These are phyloP conservation scores for Cadophora malorum DNA, from an alignment of 2,329 filamentous ascomycete species.

Conservation along the genomic window DNA sequence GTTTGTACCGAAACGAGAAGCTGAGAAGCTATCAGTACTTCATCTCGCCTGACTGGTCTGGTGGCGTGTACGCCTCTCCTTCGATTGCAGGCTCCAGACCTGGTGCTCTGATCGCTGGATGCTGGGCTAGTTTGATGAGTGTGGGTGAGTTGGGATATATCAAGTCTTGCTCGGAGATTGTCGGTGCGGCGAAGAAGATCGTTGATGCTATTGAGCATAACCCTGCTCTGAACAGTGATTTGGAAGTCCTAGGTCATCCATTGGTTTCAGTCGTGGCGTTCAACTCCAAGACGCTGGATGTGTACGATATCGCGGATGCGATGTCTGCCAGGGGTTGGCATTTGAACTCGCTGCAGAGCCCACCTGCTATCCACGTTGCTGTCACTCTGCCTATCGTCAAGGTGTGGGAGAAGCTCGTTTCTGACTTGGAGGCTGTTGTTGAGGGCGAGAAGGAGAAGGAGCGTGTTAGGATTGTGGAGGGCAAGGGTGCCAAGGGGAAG, in stretches of 20 bases:
- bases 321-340: slow-evolving; percentile 92
- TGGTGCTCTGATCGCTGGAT: slow-evolving; percentile 91
- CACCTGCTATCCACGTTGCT: slow-evolving; percentile 91
- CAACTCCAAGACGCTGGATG: slow-evolving; percentile 79
- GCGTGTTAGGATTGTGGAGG: slow-evolving; percentile 72
- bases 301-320: slow-evolving; percentile 92
- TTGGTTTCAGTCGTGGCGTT: slow-evolving; percentile 93
- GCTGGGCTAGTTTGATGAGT: slow-evolving; percentile 91
- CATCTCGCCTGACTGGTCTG: slow-evolving; percentile 91
- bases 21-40: slow-evolving; percentile 95
- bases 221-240: slow-evolving; percentile 71
- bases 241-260: slow-evolving; percentile 83
- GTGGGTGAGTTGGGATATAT: slow-evolving; percentile 90
- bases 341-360: slow-evolving; percentile 90
- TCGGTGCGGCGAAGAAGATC: slow-evolving; percentile 85
- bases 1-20: slow-evolving; percentile 82
- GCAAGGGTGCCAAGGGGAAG: slow-evolving; percentile 68
- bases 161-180: slow-evolving; percentile 84
- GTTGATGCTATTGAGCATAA: slow-evolving; percentile 74
- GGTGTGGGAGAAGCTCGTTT: slow-evolving; percentile 79
- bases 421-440: slow-evolving; percentile 71
- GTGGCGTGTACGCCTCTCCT: slow-evolving; percentile 94
- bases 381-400: slow-evolving; percentile 87
- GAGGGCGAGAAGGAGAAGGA: slow-evolving; percentile 83
- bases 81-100: slow-evolving; percentile 90